phyloP scores from a whole-genome alignment of 2,329 filamentous ascomycete genomes.

The Aspergillus awamori region DNA sequence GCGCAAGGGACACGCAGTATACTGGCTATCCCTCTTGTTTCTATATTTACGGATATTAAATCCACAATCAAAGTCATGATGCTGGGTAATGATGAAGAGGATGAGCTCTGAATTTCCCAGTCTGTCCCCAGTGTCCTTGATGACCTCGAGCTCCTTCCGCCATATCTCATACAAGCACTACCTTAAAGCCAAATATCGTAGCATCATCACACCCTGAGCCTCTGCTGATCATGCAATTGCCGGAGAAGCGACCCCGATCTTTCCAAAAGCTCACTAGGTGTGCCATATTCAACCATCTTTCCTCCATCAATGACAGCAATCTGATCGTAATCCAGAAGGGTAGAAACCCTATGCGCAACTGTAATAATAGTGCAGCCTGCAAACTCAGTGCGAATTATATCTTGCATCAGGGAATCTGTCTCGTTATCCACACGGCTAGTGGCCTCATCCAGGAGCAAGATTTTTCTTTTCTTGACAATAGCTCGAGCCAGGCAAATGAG shows the following conservation, averaged over 20 bases:
- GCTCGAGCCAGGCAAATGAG: not conserved
- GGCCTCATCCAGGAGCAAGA: not conserved
- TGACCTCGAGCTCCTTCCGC: too few species aligned
- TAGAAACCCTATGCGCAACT: not conserved
- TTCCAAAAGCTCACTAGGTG: not conserved
- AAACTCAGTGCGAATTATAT: not conserved
- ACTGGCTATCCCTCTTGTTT: too few species aligned
- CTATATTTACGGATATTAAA: too few species aligned
- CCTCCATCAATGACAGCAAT: not conserved
- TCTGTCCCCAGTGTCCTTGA: too few species aligned
- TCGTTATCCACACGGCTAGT: not conserved
- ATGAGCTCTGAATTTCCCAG: too few species aligned
- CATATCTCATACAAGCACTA: too few species aligned
- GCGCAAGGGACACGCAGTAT: too few species aligned
- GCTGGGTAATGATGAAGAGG: too few species aligned
- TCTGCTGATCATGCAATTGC: not conserved
- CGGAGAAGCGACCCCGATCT: not conserved
- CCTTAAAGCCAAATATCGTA: too few species aligned
- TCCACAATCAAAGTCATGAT: too few species aligned
- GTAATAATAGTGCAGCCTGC: not conserved
- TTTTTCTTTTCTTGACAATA: slow-evolving; percentile 1
- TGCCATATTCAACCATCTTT: not conserved
- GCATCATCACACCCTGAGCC: not conserved
- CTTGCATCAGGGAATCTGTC: not conserved
- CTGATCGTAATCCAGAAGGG: not conserved